Evolutionary conservation across 345 rosid species (phyloP).

Genomic region (Erodium maritimum): DNA sequence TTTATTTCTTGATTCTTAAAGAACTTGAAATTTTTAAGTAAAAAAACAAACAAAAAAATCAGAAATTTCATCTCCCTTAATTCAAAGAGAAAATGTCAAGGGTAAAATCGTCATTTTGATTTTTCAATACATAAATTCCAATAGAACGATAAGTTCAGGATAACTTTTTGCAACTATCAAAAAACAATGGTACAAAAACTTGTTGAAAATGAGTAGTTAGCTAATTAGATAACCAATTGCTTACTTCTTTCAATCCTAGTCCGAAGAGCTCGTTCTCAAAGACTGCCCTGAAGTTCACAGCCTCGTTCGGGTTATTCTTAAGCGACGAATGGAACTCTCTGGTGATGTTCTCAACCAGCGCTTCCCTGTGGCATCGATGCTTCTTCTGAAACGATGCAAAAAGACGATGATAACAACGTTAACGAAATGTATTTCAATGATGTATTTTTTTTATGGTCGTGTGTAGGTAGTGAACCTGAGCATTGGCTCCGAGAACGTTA

Average conservation of each 20-base stretch:
- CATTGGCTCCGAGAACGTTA: slow-evolving; percentile 47
- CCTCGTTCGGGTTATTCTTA: slow-evolving; percentile 21
- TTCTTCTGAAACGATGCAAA: slow-evolving; percentile 31
- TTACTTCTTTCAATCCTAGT: slow-evolving; percentile 27
- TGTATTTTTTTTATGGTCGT: too few relatives aligned
- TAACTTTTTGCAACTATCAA: too few relatives aligned
- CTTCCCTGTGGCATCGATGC: slow-evolving; percentile 43
- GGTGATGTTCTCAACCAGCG: slow-evolving; percentile 39
- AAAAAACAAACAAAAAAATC: too few relatives aligned
- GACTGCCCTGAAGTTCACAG: slow-evolving; percentile 64
- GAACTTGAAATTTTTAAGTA: too few relatives aligned
- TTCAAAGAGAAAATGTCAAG: too few relatives aligned
- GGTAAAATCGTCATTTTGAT: too few relatives aligned
- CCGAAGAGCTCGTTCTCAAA: slow-evolving; percentile 70
- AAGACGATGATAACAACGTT: neutral
- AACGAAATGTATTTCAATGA: neutral
- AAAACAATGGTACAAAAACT: too few relatives aligned
- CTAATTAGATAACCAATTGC: neutral
- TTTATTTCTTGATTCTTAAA: too few relatives aligned
- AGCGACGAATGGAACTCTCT: slow-evolving; percentile 28
- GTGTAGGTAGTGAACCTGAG: slow-evolving; percentile 64
- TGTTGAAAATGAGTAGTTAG: too few relatives aligned
- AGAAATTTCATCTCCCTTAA: too few relatives aligned
- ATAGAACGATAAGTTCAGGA: too few relatives aligned
- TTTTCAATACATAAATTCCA: too few relatives aligned